These are phyloP conservation scores for Geoglossum cookeanum DNA, from an alignment of 2,329 filamentous ascomycete genomes.

Conservation along the genomic window DNA sequence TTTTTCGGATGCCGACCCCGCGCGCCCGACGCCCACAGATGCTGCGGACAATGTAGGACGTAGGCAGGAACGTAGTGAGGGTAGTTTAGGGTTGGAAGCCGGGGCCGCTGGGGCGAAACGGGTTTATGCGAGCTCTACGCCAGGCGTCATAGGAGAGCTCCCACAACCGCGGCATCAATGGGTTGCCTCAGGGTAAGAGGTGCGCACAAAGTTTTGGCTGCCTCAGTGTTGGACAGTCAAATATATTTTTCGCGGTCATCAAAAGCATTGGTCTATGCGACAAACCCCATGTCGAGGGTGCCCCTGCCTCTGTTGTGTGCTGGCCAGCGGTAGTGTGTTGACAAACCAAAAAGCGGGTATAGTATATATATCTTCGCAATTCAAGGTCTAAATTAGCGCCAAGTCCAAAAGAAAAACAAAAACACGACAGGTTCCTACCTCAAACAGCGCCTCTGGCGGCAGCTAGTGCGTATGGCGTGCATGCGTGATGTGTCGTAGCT, in stretches of 20 bases:
- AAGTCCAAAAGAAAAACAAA: neutral
- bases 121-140: neutral
- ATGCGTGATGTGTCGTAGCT: too few species aligned
- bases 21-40: neutral
- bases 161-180: neutral
- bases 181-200: neutral
- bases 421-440: neutral
- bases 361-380: neutral
- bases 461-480: too few species aligned
- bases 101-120: neutral
- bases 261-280: neutral
- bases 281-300: neutral
- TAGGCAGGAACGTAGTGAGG: neutral
- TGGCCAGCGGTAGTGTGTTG: neutral
- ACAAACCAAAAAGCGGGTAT: neutral
- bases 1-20: slow-evolving; percentile 1
- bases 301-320: neutral
- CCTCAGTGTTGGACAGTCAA: neutral
- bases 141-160: neutral
- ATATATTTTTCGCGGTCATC: neutral
- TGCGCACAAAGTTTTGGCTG: neutral
- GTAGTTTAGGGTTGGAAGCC: neutral
- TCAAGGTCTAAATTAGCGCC: neutral
- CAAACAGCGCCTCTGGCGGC: neutral
- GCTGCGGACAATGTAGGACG: neutral